A percentile compares a stretch with the other conserved stretches of the same genome.
Evolutionary conservation across 306 rosid genomes (phyloP).

Genomic region (Trifolium subterraneum): DNA sequence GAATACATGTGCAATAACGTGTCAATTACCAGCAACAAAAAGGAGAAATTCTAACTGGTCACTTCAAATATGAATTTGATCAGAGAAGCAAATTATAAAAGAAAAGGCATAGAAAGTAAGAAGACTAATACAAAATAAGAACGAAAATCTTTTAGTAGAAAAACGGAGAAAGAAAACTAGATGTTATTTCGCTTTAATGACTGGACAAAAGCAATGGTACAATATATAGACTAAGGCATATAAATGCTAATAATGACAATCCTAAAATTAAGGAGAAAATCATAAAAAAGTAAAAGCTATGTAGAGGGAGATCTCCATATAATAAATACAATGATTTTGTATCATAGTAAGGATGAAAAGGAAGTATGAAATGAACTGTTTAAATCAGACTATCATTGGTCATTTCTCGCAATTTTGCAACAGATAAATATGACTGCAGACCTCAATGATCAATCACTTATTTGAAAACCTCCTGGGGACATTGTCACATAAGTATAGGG

Average conservation of each 20-base stretch:
- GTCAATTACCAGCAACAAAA: constrained; percentile 17
- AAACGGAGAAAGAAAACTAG: not conserved
- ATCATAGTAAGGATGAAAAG: constrained; percentile 23
- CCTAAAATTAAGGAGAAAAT: not conserved
- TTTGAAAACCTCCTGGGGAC: not conserved
- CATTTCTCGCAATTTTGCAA: constrained; percentile 17
- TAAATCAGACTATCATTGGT: constrained; percentile 17
- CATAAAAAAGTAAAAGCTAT: constrained; percentile 12
- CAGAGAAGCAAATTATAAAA: constrained; percentile 8
- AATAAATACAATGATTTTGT: not conserved
- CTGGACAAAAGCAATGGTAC: not conserved
- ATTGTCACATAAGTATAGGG: constrained; percentile 1
- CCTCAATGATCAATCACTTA: constrained; percentile 17
- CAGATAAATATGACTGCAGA: constrained; percentile 24
- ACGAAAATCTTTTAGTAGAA: not conserved
- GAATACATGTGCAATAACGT: constrained; percentile 21
- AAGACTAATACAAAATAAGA: constrained; percentile 13
- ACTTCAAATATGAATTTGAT: constrained; percentile 13
- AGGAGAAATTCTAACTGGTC: constrained; percentile 9
- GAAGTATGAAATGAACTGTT: constrained; percentile 23
- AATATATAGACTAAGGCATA: constrained; percentile 3
- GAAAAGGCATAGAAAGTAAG: constrained; percentile 12
- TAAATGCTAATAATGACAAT: constrained; percentile 17
- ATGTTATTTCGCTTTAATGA: not conserved
- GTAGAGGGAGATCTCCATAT: not conserved